A percentile compares a stretch with the other conserved stretches of the same genome.
Conservation (phyloP, 2,329 filamentous ascomycete genomes). For the Myriosclerotinia scirpicola region DNA sequence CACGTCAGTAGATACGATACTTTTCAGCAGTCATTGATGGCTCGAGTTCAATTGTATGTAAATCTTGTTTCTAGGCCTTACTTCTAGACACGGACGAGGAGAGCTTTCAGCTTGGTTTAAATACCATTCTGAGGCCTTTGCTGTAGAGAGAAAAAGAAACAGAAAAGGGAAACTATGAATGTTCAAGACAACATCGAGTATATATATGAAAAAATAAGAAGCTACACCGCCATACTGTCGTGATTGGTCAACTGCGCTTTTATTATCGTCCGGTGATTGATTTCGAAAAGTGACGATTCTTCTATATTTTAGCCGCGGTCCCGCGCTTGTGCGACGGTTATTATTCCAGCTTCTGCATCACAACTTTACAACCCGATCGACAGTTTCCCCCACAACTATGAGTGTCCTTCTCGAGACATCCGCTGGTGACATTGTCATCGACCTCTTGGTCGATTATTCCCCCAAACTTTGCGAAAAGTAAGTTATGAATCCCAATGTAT, state of each 20-base stretch:
- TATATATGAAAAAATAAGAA: constrained; percentile 3
- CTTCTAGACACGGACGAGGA: too few relatives aligned
- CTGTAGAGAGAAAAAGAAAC: not conserved
- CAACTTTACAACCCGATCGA: constrained; percentile 10
- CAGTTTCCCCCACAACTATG: constrained; percentile 54
- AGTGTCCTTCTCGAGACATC: constrained; percentile 93
- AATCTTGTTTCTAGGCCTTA: too few relatives aligned
- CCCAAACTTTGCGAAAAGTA: constrained; percentile 95
- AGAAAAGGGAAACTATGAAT: not conserved
- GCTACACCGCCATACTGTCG: not conserved
- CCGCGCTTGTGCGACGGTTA: constrained; percentile 17
- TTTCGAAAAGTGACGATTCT: constrained; percentile 8
- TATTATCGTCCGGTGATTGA: constrained; percentile 6
- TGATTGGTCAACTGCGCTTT: constrained; percentile 13
- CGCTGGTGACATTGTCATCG: constrained; percentile 89
- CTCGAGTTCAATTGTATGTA: too few relatives aligned
- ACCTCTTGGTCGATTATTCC: constrained; percentile 83
- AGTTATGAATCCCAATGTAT: constrained; percentile 44
- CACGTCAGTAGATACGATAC: too few relatives aligned
- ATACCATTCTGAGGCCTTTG: not conserved
- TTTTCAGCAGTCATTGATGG: too few relatives aligned
- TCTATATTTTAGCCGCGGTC: constrained; percentile 16
- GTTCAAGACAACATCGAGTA: not conserved
- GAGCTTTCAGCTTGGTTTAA: too few relatives aligned
- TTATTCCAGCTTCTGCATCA: constrained; percentile 12